Evolutionary conservation across 352 stramenopile genomes (phyloP), one percentile per base, ranked within the genome.

Genomic region (Globisporangium uncinulatum): DNA sequence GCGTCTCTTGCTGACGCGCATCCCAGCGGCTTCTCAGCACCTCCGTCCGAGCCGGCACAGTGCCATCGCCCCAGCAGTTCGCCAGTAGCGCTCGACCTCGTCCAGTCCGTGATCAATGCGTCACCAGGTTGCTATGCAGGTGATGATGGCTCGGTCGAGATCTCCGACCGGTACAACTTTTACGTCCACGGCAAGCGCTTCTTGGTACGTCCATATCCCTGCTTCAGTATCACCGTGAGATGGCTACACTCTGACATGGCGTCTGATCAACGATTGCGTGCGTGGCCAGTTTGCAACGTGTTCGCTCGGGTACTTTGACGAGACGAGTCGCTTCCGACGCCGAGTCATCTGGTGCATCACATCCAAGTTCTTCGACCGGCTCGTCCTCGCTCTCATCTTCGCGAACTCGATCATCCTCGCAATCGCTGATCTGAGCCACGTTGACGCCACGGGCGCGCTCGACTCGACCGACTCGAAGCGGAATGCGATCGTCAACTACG

Each of bases 321-420:
- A 86, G 47, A 65, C 71, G 29, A 84, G 57, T 47, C 48, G 36
- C 3, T 73, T 83, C 34, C 73, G 73, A 2, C 76, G 63, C 11
- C 53, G 48, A 4, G 54, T 86, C 17, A 71, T 86, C 21, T 83
- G 71, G 69, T 57, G 79, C 55, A 64, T 80, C 24, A 84, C 74
- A 19, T 89, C 67, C 6, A 65, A 63, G 19, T 20, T 54, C 36
- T 95, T 96, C 60, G 79, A 94, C 56, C 66, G 65, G 6, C 61
- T 93, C 42, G 87, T 94, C 47, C 67, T 96, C 19, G 48, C 72
- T 14, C 65, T 92, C 43, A 93, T 96, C 57, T 56, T 87, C 11
- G 70, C 86, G 42, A 94, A 94, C 63, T 91, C 81, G 6, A 68
- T 95, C 24, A 72, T 90, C 39, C 76, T 96, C 17, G 84, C 73